Percentiles rank a stretch among this genome's conserved stretches.
Evolutionary conservation across 2,329 filamentous ascomycete genomes (phyloP).

Genomic region (Botrytis tulipae): DNA sequence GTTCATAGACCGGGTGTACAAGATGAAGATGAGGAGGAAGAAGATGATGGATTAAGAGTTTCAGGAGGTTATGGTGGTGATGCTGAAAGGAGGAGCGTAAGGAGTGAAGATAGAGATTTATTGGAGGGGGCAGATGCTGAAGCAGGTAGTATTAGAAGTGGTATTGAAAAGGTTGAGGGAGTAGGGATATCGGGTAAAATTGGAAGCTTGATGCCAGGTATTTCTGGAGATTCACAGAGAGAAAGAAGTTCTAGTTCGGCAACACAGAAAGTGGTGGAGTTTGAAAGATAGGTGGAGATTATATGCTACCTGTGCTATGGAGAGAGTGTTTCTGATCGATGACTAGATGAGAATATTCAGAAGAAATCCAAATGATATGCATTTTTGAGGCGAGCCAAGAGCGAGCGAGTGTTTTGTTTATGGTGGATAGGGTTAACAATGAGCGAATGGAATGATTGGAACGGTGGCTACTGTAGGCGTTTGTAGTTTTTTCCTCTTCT

Average conservation of each 20-base stretch:
- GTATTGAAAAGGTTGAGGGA: conserved; percentile 27
- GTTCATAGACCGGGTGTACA: conserved; percentile 66
- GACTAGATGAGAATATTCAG: not conserved
- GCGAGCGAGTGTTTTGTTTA: conserved; percentile 6
- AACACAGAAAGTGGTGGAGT: conserved; percentile 47
- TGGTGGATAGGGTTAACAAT: not conserved
- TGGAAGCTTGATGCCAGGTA: conserved; percentile 10
- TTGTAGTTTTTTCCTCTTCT: not conserved
- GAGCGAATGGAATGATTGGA: not conserved
- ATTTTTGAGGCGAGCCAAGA: conserved; percentile 11
- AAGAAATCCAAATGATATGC: conserved; percentile 10
- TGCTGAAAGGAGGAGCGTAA: conserved; percentile 60
- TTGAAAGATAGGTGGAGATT: conserved; percentile 40
- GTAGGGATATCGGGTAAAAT: conserved; percentile 24
- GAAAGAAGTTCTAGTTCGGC: conserved; percentile 35
- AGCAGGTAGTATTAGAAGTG: conserved; percentile 48
- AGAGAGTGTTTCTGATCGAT: not conserved
- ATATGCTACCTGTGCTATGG: not conserved
- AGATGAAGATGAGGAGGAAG: conserved; percentile 68
- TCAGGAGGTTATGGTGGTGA: conserved; percentile 54
- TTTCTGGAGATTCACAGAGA: conserved; percentile 29
- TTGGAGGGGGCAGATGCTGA: conserved; percentile 73
- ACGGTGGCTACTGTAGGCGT: not conserved
- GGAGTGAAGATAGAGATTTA: conserved; percentile 66
- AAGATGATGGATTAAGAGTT: conserved; percentile 49